Base-by-base conservation (phyloP, 257 asterid genomes). In the Solanum chiquidenum region DNA sequence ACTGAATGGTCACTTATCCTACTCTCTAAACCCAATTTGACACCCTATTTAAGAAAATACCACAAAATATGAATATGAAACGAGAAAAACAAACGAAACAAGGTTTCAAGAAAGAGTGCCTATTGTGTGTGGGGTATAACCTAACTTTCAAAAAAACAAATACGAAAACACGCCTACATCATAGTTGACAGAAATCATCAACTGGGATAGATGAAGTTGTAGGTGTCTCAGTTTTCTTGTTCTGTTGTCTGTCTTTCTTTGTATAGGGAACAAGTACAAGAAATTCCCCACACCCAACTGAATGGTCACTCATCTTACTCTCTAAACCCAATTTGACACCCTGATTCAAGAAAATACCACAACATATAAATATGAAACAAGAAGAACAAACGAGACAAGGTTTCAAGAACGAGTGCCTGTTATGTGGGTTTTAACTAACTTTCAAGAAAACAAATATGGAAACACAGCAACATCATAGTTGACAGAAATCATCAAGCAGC, bases 271-370 rank as follows among this genome's bases (percentile, higher is more conserved):
- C 93, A 76, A 93, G 84, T 89, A 95, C 98, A 34, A 95, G 73
- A 93, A 95, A 97, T 3, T 95, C 98, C 71, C 91, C 94, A 40
- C 55, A 89, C 84, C 91, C 91, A 86, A 92, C 83, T 76, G 83
- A 46, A 83, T 88, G 91, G 76, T 91, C 91, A 89, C 91, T 91
- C 40, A 95, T 90, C 92, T 90, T 89, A 60, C 90, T 92, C 91
- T 90, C 91, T 92, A 94, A 83, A 73, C 87, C 84, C 94, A 97
- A 87, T 91, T 97, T 97, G 88, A 84, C 91, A 86, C 98, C 99
- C 99, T 95, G 94, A 13, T 72, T 75, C 11, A 37, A 71, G 86
- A 71, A 86, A 29, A 82, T 5, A 9, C 29, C 68, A 11, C 84
- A 77, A 46, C 23, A 3, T 14, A 82, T 82, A 11, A 46, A 82